Evolutionary conservation across 192 early-diverging fungal species (phyloP).

Genomic region (Coemansia sp.): DNA sequence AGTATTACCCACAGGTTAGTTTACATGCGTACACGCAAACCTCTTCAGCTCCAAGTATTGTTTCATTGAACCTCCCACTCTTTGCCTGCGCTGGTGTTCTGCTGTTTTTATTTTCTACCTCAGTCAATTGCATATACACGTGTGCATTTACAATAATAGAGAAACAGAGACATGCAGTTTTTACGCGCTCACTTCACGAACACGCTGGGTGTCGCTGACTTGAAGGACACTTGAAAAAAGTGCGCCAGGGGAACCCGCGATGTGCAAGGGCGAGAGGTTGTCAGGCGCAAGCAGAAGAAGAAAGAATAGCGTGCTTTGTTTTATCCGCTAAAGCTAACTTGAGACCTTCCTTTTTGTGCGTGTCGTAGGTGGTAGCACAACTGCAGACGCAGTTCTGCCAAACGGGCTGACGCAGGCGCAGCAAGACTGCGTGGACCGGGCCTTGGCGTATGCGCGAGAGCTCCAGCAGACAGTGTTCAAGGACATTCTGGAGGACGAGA

Average conservation of each 20-base stretch:
- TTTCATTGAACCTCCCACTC: background rate
- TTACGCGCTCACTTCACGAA: background rate
- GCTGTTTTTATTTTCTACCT: background rate
- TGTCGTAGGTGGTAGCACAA: background rate
- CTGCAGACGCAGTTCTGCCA: background rate
- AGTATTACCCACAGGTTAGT: background rate
- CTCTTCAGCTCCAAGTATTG: background rate
- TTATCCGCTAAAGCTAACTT: background rate
- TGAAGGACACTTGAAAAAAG: background rate
- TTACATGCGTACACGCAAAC: background rate
- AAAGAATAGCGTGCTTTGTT: background rate
- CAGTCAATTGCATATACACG: background rate
- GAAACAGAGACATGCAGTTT: background rate
- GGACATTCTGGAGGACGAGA: constrained; percentile 31
- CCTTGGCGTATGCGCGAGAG: constrained; percentile 44
- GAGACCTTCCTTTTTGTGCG: background rate
- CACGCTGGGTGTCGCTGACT: background rate
- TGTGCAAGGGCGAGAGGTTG: background rate
- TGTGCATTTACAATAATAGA: background rate
- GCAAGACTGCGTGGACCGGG: constrained; percentile 30
- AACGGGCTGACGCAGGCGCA: constrained; percentile 37
- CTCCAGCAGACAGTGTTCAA: constrained; percentile 50
- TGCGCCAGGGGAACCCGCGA: background rate
- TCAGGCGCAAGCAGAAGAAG: background rate
- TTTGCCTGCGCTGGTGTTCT: background rate